These are phyloP conservation scores for Pythium aristosporum DNA, from an alignment of 352 stramenopile species.

Conservation along the genomic window DNA sequence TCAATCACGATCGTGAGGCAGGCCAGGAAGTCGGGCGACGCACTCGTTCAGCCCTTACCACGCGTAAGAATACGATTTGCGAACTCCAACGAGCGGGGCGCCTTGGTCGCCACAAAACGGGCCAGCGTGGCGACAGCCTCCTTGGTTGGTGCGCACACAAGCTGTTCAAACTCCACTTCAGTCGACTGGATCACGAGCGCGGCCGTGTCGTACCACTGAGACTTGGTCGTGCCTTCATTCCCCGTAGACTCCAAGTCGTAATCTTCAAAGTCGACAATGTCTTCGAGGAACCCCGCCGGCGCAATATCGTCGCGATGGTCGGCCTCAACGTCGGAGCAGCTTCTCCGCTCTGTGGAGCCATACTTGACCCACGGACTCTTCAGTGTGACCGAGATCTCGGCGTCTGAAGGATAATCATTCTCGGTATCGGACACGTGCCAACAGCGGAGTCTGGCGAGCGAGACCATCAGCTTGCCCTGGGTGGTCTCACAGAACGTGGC, in stretches of 20 bases:
- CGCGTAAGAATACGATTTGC: background rate
- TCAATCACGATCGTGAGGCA: background rate
- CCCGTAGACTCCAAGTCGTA: slow-evolving; percentile 8
- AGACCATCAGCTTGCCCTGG: slow-evolving; percentile 7
- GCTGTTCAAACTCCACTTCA: slow-evolving; percentile 9
- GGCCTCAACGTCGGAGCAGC: background rate
- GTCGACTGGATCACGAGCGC: slow-evolving; percentile 14
- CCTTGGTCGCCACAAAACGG: background rate
- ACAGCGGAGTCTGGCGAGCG: slow-evolving; percentile 20
- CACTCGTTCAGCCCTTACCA: background rate
- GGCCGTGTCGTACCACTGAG: slow-evolving; percentile 11
- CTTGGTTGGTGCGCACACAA: background rate
- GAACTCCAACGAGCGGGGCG: background rate
- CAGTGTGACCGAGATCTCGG: slow-evolving; percentile 9
- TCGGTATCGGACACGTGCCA: slow-evolving; percentile 13
- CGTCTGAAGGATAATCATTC: slow-evolving; percentile 3
- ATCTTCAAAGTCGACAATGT: slow-evolving; percentile 6
- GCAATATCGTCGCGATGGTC: slow-evolving; percentile 5
- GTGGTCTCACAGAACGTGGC: slow-evolving; percentile 20
- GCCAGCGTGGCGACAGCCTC: background rate
- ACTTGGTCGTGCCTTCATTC: slow-evolving; percentile 8
- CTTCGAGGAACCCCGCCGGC: slow-evolving; percentile 14
- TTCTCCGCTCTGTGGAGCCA: background rate
- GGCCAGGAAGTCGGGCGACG: background rate
- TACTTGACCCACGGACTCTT: slow-evolving; percentile 19